Evolutionary conservation across 2,329 filamentous ascomycete genomes (phyloP).

Genomic region (Claviceps sp.): DNA sequence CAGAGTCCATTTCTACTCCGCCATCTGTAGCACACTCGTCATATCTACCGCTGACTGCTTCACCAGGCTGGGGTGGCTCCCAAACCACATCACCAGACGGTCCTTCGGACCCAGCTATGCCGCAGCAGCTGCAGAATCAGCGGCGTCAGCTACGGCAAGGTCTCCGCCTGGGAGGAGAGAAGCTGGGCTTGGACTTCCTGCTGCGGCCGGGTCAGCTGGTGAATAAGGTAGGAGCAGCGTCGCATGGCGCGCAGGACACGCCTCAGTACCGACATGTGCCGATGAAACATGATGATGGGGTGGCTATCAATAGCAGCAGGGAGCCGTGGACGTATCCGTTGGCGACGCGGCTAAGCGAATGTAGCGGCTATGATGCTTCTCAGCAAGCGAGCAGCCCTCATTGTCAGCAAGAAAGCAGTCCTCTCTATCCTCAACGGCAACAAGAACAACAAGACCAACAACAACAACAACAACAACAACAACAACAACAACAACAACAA

Average conservation of each 20-base stretch:
- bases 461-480: no score
- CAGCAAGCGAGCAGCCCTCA: background rate
- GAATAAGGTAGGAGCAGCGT: slow-evolving; percentile 35
- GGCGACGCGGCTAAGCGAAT: background rate
- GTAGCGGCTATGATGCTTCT: background rate
- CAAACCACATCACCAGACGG: background rate
- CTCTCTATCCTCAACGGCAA: no score
- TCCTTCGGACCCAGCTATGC: slow-evolving; percentile 5
- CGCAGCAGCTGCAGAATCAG: slow-evolving; percentile 30
- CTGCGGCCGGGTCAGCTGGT: slow-evolving; percentile 33
- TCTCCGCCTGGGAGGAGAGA: slow-evolving; percentile 49
- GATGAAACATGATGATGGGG: slow-evolving; percentile 40
- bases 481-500: background rate
- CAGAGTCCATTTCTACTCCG: background rate
- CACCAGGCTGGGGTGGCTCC: background rate
- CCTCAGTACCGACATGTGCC: slow-evolving; percentile 30
- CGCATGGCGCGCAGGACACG: slow-evolving; percentile 34
- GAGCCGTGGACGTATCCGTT: background rate
- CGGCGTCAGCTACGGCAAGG: slow-evolving; percentile 37
- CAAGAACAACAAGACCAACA: no score
- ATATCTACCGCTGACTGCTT: background rate
- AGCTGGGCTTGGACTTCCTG: slow-evolving; percentile 60
- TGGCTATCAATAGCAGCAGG: slow-evolving; percentile 10
- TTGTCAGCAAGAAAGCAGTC: background rate
- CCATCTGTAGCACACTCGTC: background rate